Evolutionary conservation across 306 rosid genomes (phyloP), one percentile per base, ranked within the genome.

Genomic region (Aeschynomene evenia): DNA sequence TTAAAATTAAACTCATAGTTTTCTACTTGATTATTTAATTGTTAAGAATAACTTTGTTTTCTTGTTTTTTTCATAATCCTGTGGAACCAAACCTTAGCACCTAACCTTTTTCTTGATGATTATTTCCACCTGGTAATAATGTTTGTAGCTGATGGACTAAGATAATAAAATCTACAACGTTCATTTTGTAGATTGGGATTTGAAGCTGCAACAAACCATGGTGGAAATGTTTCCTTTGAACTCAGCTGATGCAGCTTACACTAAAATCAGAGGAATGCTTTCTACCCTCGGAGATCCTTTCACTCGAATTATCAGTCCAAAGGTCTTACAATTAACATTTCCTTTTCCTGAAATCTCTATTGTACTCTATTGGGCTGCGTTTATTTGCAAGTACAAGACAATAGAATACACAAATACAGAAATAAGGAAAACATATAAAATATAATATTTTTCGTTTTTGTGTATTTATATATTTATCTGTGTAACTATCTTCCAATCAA

Each of bases 281-380:
- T 87, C 98, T 26, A 94, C 98, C 16, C 98, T 94, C 49, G 98
- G 98, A 50, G 98, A 94, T 77, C 98, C 98, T 33, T 94, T 94
- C 77, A 90, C 97, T 10, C 84, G 95, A 73, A 90, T 94, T 49
- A 87, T 94, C 75, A 94, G 92, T 79, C 98, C 98, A 37, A 90
- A 88, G 96, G 98, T 93, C 68, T 49, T 40, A 1, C 49, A 9
- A 50, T 19, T 59, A 39, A 5, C 48, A 61, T 56, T 70, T 23
- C 49, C 28, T 54, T 69, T 43, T 37, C 69, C 53, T 46, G 26
- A 21, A 73, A 50, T 76, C 39, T 59, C 67, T 62, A 12, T 75
- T 43, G 34, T 14, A 36, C 71, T n/a, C 6, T 63, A n/a, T n/a
- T n/a, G n/a, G n/a, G n/a, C n/a, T n/a, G n/a, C n/a, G n/a, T n/a